Evolutionary conservation across 1,284 basidiomycete genomes (phyloP).

Genomic region (Heterobasidion irregulare): DNA sequence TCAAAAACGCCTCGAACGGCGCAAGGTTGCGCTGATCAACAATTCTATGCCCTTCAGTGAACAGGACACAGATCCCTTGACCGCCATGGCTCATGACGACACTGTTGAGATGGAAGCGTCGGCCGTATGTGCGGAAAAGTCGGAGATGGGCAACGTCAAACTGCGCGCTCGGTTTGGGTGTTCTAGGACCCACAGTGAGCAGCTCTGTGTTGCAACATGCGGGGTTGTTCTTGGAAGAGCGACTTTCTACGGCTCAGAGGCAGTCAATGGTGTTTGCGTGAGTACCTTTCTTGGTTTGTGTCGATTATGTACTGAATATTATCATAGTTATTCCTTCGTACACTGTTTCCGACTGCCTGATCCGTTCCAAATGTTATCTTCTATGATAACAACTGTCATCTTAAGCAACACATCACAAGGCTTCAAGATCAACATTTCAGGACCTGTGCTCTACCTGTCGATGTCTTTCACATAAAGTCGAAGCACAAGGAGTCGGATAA

Average conservation of each 20-base stretch:
- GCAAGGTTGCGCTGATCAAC: too few relatives aligned
- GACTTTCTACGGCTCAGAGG: constrained; percentile 21
- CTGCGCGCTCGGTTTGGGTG: constrained; percentile 16
- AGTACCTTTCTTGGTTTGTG: too few relatives aligned
- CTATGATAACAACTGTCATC: constrained; percentile 23
- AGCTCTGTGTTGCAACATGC: constrained; percentile 18
- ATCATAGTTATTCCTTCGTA: too few relatives aligned
- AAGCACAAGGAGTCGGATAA: constrained; percentile 23
- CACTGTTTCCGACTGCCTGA: too few relatives aligned
- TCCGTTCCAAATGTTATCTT: constrained; percentile 7
- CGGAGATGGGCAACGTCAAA: constrained; percentile 14
- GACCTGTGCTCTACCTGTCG: constrained; percentile 17
- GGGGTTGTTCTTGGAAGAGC: constrained; percentile 17
- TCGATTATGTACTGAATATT: too few relatives aligned
- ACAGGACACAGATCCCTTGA: constrained; percentile 3
- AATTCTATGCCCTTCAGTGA: too few relatives aligned
- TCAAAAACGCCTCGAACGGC: neutral
- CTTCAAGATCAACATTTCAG: constrained; percentile 12
- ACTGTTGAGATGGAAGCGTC: too few relatives aligned
- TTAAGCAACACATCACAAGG: constrained; percentile 6
- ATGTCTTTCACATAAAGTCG: constrained; percentile 24
- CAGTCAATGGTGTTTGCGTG: too few relatives aligned
- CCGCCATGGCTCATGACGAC: too few relatives aligned
- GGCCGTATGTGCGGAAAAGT: constrained; percentile 10
- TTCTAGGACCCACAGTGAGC: constrained; percentile 23